Evolutionary conservation across 2,329 filamentous ascomycete genomes (phyloP), one percentile per base, ranked within the genome.

Genomic region (Xylaria sp.): DNA sequence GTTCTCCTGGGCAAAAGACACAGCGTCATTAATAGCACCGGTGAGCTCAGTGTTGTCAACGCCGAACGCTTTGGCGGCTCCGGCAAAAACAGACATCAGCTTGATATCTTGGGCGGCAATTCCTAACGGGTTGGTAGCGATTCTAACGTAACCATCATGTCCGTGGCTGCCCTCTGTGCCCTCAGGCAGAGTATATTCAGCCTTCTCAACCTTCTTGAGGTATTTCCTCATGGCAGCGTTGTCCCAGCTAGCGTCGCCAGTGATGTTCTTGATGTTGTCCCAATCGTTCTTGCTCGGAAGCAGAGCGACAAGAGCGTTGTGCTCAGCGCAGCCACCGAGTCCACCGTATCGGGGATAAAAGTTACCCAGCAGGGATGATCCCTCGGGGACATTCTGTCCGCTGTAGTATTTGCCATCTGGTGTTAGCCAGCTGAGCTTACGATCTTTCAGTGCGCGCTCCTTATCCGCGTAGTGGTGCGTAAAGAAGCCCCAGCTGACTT

Each of bases 401-500:
- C 83, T 85, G 74, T 89, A 89, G 28, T 83, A 79, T 3, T 80
- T 76, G 20, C 86, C 87, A 55, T 85, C 78, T 0, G 84, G 80
- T 0, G 85, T 86, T 9, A 83, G 75, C 75, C 89, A 91, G 1
- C 85, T 85, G 56, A 87, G 86, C 81, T 91, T 91, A 73, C 80
- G 85, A 76, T 91, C 88, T 61, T 82, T 81, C 25, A 84, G 81
- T 71, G 89, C 86, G 46, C 85, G 82, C 25, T 79, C 77, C 54
- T 87, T 79, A 69, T 90, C 84, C 9, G 82, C 81, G 74, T 90
- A 90, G 77, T 91, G 89, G 55, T 84, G 84, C n/a, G 90, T 87
- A 71, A 86, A 91, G 79, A 87, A 91, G 77, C 89, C 86, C 89
- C 89, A 91, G 55, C 83, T 80, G 72, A 89, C 82, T 20, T 83